Percentiles rank a stretch among this genome's conserved stretches.
phyloP scores from a whole-genome alignment of 176 grass and related monocot species.

The Cymbopogon citratus region DNA sequence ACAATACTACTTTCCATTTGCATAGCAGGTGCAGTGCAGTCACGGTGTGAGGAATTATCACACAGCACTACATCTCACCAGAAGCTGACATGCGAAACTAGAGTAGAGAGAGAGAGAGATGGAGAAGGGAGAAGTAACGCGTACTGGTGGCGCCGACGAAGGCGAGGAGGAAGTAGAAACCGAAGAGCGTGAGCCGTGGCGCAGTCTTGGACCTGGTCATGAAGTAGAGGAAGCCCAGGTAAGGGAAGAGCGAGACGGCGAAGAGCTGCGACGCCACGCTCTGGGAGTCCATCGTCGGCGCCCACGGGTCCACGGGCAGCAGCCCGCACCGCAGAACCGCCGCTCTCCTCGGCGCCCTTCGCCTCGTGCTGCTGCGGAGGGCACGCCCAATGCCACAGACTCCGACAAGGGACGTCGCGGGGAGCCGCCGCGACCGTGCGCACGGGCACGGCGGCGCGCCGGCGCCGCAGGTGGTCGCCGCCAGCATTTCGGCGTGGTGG shows the following conservation, averaged over 20 bases:
- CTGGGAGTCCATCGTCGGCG: slow-evolving; percentile 75
- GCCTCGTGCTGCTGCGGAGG: background rate
- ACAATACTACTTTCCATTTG: background rate
- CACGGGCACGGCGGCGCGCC: slow-evolving; percentile 19
- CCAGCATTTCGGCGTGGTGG: slow-evolving; percentile 29
- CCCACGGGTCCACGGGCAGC: slow-evolving; percentile 85
- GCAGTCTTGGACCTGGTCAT: slow-evolving; percentile 74
- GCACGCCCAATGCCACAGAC: background rate
- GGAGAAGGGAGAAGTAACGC: background rate
- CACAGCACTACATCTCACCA: background rate
- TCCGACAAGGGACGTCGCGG: background rate
- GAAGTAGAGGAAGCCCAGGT: slow-evolving; percentile 92
- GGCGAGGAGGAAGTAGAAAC: slow-evolving; percentile 91
- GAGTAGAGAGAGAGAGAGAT: background rate
- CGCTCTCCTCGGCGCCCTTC: background rate
- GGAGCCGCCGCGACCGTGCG: background rate
- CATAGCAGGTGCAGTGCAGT: background rate
- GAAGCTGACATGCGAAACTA: background rate
- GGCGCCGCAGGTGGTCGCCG: slow-evolving; percentile 3
- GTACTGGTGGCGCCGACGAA: slow-evolving; percentile 95
- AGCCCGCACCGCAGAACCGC: slow-evolving; percentile 37
- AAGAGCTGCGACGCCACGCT: slow-evolving; percentile 90
- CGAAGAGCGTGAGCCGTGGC: slow-evolving; percentile 81
- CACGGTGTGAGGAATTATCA: background rate
- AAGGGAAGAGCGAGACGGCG: slow-evolving; percentile 87